Evolutionary conservation across 2,329 filamentous ascomycete species (phyloP).

Genomic region (Leptographium lundbergii): DNA sequence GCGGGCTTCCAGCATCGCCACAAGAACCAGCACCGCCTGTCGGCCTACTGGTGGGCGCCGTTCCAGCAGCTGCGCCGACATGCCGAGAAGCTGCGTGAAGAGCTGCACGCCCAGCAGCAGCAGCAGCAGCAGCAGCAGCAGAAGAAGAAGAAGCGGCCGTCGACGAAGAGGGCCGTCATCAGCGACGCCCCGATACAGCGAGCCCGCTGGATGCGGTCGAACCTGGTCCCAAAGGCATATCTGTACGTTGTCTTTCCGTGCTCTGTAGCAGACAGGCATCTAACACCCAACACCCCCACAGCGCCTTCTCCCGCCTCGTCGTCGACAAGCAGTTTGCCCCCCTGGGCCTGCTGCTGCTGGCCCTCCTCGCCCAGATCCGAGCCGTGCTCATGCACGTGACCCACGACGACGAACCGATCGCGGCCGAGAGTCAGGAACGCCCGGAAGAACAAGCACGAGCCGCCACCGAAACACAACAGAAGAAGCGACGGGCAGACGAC

Average conservation of each 20-base stretch:
- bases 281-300: slow-evolving; percentile 14
- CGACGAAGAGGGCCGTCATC: slow-evolving; percentile 15
- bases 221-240: slow-evolving; percentile 29
- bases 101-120: slow-evolving; percentile 15
- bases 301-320: slow-evolving; percentile 55
- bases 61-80: slow-evolving; percentile 61
- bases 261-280: neutral
- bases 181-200: slow-evolving; percentile 7
- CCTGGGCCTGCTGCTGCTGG: slow-evolving; percentile 57
- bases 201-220: slow-evolving; percentile 26
- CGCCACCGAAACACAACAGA: neutral
- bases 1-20: slow-evolving; percentile 70
- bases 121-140: slow-evolving; percentile 2
- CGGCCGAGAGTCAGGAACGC: neutral
- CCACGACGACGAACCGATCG: slow-evolving; percentile 12
- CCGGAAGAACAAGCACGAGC: neutral
- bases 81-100: slow-evolving; percentile 38
- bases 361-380: slow-evolving; percentile 46
- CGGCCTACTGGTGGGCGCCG: slow-evolving; percentile 62
- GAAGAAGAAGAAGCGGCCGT: slow-evolving; percentile 17
- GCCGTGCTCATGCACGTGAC: slow-evolving; percentile 27
- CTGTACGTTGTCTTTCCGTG: slow-evolving; percentile 21
- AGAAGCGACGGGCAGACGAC: neutral
- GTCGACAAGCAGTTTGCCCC: slow-evolving; percentile 62
- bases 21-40: slow-evolving; percentile 75